Conservation (phyloP, 768 basidiomycete species). For the Agrocybe chaxingu region DNA sequence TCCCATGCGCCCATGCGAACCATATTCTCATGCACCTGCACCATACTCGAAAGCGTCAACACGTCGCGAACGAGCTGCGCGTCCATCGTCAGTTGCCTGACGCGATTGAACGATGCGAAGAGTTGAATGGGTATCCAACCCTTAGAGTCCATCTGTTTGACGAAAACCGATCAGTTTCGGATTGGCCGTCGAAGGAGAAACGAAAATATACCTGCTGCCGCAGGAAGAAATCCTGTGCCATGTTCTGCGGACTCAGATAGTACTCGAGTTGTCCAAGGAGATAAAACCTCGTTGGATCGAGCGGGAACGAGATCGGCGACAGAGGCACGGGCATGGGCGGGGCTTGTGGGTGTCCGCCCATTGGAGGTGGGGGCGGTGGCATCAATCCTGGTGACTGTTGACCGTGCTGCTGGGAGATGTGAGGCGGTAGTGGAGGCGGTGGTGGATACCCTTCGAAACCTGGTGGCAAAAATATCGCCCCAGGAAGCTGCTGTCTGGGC, state of each 20-base stretch:
- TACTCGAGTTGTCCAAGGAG: slow-evolving; percentile 87
- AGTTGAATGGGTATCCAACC: slow-evolving; percentile 85
- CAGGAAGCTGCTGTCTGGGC: slow-evolving; percentile 13
- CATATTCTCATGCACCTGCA: slow-evolving; percentile 66
- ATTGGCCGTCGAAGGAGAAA: slow-evolving; percentile 5
- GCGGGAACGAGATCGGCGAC: slow-evolving; percentile 45
- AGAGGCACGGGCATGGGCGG: slow-evolving; percentile 45
- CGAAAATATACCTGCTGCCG: slow-evolving; percentile 61
- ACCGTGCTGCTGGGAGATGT: neutral
- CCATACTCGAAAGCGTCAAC: slow-evolving; percentile 57
- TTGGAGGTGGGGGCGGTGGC: slow-evolving; percentile 14
- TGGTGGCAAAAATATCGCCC: slow-evolving; percentile 23
- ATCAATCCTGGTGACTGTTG: slow-evolving; percentile 1
- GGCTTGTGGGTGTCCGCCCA: slow-evolving; percentile 7
- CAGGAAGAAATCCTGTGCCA: slow-evolving; percentile 84
- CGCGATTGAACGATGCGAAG: slow-evolving; percentile 86
- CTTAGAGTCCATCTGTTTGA: slow-evolving; percentile 75
- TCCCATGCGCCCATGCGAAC: slow-evolving; percentile 74
- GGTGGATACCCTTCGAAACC: slow-evolving; percentile 25
- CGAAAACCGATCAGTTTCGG: neutral
- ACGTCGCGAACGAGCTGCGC: slow-evolving; percentile 65
- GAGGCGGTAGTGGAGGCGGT: slow-evolving; percentile 6
- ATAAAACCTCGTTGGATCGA: slow-evolving; percentile 65
- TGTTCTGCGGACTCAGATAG: slow-evolving; percentile 87
- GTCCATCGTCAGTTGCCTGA: slow-evolving; percentile 63